Percentiles rank a stretch among this genome's conserved stretches.
Conservation (phyloP, 192 early-diverging fungal species). For the Rhizophagus sp. region DNA sequence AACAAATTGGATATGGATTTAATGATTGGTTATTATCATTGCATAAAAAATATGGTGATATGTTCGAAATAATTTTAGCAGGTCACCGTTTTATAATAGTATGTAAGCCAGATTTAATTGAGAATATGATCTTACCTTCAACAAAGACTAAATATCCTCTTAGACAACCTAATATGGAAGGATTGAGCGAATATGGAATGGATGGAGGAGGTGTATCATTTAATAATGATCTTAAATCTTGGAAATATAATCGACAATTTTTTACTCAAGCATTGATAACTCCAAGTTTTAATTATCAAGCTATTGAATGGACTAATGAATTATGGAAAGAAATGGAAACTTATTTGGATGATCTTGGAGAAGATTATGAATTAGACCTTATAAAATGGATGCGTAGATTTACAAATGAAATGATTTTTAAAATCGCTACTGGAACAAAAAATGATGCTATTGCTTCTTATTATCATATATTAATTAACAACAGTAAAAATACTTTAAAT, state of each 20-base stretch:
- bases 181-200: neutral
- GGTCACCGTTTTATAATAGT: neutral
- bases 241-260: slow-evolving; percentile 12
- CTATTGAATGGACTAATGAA: neutral
- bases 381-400: neutral
- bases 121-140: neutral
- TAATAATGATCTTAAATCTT: neutral
- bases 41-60: neutral
- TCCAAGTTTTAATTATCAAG: neutral
- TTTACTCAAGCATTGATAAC: neutral
- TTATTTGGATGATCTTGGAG: neutral
- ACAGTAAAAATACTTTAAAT: neutral
- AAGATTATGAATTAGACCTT: neutral
- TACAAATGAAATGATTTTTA: neutral
- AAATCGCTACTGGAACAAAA: neutral
- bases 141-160: neutral
- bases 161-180: neutral
- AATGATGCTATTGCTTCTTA: neutral
- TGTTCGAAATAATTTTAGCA: neutral
- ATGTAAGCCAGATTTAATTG: neutral
- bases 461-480: neutral
- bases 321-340: neutral
- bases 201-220: neutral
- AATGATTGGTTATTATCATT: too few species aligned
- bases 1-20: too few species aligned